A percentile compares a stretch with the other conserved stretches of the same genome.
These are phyloP conservation scores for Pythium rhizo-oryzae DNA, from an alignment of 352 stramenopile genomes.

Conservation along the genomic window DNA sequence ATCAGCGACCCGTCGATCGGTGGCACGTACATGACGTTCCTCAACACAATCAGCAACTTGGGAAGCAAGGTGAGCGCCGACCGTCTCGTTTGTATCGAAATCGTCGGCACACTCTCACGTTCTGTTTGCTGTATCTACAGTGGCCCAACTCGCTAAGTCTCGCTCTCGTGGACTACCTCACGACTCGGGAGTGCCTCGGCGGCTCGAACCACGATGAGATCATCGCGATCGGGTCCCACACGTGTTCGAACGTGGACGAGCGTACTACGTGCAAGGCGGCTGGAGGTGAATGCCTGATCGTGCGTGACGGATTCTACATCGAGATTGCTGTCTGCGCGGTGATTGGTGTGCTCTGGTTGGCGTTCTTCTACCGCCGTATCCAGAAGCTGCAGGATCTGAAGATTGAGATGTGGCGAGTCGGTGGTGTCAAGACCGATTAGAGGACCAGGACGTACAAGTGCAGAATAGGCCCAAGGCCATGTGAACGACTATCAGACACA, in stretches of 20 bases:
- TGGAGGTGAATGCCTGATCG: conserved; percentile 72
- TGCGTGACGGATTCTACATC: conserved; percentile 83
- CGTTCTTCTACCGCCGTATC: conserved; percentile 70
- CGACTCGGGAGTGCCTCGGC: conserved; percentile 78
- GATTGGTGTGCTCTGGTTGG: conserved; percentile 69
- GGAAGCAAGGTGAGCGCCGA: conserved; percentile 84
- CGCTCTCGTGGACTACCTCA: conserved; percentile 80
- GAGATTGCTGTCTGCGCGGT: conserved; percentile 74
- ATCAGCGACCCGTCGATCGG: conserved; percentile 98
- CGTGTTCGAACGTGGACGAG: conserved; percentile 75
- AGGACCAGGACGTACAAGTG: not conserved
- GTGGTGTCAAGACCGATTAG: conserved; percentile 23
- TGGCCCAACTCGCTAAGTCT: conserved; percentile 89
- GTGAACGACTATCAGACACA: not conserved
- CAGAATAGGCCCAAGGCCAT: not conserved
- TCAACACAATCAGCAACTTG: conserved; percentile 99
- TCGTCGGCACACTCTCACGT: not conserved
- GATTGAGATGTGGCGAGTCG: conserved; percentile 81
- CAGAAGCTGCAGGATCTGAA: conserved; percentile 80
- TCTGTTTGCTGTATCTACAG: conserved; percentile 26
- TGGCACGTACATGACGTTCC: conserved; percentile 99
- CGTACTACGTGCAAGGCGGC: conserved; percentile 56
- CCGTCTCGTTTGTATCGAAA: too few species aligned
- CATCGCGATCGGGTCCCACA: conserved; percentile 72
- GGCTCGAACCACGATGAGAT: conserved; percentile 70